phyloP scores from a whole-genome alignment of 163 green algal genomes.

The Chlorella variabilis region DNA sequence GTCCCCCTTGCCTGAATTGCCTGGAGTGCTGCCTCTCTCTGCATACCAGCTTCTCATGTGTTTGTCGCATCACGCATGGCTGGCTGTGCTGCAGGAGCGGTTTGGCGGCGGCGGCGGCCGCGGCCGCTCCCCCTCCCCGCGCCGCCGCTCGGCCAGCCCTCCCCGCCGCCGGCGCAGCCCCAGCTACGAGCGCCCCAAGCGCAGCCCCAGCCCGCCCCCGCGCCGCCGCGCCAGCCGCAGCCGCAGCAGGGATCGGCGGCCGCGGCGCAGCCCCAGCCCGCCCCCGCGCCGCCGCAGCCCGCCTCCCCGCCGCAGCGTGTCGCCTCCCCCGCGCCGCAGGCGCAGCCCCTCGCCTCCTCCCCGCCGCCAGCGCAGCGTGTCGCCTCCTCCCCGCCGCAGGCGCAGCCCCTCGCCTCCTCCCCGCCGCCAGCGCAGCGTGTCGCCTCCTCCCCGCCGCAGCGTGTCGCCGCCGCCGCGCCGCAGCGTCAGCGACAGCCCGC shows the following conservation, averaged over 20 bases:
- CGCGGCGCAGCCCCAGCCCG: too few relatives aligned
- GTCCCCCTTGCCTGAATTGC: too few relatives aligned
- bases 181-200: neutral
- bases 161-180: constrained; percentile 6
- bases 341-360: neutral
- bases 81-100: neutral
- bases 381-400: neutral
- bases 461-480: too few relatives aligned
- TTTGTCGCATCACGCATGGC: too few relatives aligned
- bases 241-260: neutral
- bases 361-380: neutral
- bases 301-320: neutral
- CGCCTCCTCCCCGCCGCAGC: neutral
- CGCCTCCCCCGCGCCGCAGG: neutral
- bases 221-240: neutral
- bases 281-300: neutral
- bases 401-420: neutral
- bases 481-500: neutral
- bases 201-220: too few relatives aligned
- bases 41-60: too few relatives aligned
- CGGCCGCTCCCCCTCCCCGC: neutral
- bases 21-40: too few relatives aligned
- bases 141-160: constrained; percentile 5
- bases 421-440: neutral
- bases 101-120: neutral